A percentile compares a stretch with the other conserved stretches of the same genome.
These are phyloP conservation scores for Nothophaeocryptopus gaeumannii DNA, from an alignment of 2,329 filamentous ascomycete genomes.

Conservation along the genomic window DNA sequence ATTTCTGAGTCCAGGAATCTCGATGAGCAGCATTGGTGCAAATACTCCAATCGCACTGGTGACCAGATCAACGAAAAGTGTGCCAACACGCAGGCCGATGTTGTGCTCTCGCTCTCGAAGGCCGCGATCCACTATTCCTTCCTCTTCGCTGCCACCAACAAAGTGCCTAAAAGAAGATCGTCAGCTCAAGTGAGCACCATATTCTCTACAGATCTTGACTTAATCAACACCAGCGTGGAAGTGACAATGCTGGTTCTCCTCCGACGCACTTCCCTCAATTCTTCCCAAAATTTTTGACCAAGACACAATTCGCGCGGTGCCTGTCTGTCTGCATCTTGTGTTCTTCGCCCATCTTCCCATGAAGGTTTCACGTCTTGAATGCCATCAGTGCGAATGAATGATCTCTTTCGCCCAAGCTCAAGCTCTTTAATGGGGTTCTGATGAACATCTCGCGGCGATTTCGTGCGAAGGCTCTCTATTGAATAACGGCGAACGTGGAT, in stretches of 20 bases:
- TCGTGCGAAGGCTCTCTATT: no score
- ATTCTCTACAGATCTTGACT: conserved; percentile 32
- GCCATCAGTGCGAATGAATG: no score
- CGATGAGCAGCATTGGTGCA: conserved; percentile 61
- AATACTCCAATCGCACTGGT: conserved; percentile 70
- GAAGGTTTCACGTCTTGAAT: no score
- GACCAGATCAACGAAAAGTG: conserved; percentile 68
- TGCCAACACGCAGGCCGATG: conserved; percentile 64
- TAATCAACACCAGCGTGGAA: conserved; percentile 75
- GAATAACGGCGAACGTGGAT: no score
- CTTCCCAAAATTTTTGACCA: no score
- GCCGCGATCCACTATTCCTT: conserved; percentile 44
- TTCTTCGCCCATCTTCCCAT: no score
- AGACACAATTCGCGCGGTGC: no score
- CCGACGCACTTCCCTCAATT: conserved; percentile 33
- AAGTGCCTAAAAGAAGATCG: conserved; percentile 54
- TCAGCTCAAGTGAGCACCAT: conserved; percentile 17
- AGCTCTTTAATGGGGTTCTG: no score
- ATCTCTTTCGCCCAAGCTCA: no score
- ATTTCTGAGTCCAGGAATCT: conserved; percentile 48
- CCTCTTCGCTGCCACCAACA: conserved; percentile 47
- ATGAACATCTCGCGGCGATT: no score
- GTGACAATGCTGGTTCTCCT: conserved; percentile 53
- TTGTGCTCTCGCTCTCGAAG: conserved; percentile 60
- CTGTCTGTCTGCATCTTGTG: no score